Evolutionary conservation across 495 filamentous ascomycete genomes (phyloP), one percentile per base, ranked within the genome.

Genomic region (Aspergillus conjunctus): DNA sequence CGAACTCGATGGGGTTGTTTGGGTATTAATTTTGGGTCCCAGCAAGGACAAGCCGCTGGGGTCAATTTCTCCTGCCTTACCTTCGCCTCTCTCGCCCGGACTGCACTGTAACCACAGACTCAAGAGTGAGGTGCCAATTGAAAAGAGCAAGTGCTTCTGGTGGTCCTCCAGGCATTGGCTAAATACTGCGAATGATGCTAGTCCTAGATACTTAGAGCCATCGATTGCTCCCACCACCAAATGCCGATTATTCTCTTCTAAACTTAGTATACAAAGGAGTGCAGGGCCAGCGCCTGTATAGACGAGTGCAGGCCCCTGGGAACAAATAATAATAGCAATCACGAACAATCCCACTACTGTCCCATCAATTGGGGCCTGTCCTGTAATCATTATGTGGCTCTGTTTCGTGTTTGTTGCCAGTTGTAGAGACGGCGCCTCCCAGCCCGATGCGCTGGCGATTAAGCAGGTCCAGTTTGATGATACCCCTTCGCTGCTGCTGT

Each of bases 391-490:
- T n/a, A 46, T 46, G 43, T 20, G 17, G 15, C 15, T 18, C 20
- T 10, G 44, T 22, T 48, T 48, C 44, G 44, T 48, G 44, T 22
- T 17, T 6, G 10, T 10, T 22, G 44, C 44, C 17, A 21, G n/a
- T 48, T 21, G 44, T 48, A 48, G 1, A 6, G 7, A n/a, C 26
- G 1, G 26, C 26, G 15, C 33, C 30, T 57, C 46, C 54, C 54
- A 34, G 49, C 57, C 57, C 31, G 57, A 59, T 59, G 57, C 51
- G 57, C 30, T 59, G 57, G 49, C 57, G 39, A 26, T 44, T 18
- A 31, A 20, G 52, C 12, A 1, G 30, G 20, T 48, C 39, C 21
- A 37, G 49, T 53, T 53, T 15, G 41, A 37, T 54, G 26, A 37
- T 32, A 17, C 49, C 26, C 26, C 48, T 59, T 59, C 43, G 56